A percentile compares a stretch with the other conserved stretches of the same genome.
Evolutionary conservation across 768 basidiomycete species (phyloP).

Genomic region (Lentinula sp.): DNA sequence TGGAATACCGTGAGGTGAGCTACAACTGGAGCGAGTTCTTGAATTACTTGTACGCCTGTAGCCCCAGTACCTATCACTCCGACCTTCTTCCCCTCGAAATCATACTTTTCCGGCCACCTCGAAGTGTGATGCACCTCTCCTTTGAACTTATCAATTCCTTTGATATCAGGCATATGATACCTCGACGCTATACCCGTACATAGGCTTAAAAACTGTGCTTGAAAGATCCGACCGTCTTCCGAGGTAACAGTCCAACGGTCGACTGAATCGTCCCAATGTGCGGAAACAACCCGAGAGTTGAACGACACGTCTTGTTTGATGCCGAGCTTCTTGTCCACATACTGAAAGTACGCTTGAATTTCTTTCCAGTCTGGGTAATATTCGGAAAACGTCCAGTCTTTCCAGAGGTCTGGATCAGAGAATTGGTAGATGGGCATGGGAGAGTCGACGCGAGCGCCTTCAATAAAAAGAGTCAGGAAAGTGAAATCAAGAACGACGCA

Average conservation of each 20-base stretch:
- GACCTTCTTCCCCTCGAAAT: conserved; percentile 4
- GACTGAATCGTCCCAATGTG: neutral
- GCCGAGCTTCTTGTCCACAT: conserved; percentile 2
- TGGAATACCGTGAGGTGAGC: conserved; percentile 12
- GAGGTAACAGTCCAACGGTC: conserved; percentile 1
- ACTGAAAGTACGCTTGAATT: neutral
- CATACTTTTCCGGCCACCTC: neutral
- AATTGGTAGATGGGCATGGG: conserved; percentile 5
- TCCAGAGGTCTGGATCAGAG: conserved; percentile 1
- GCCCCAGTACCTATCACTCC: conserved; percentile 7
- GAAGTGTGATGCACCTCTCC: conserved; percentile 2
- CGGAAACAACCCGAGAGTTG: conserved; percentile 1
- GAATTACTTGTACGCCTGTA: conserved; percentile 6
- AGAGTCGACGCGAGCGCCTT: conserved; percentile 2
- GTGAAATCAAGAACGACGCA: neutral
- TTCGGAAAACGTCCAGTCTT: neutral
- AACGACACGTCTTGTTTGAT: conserved; percentile 2
- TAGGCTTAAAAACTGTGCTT: neutral
- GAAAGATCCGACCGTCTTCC: neutral
- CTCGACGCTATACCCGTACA: conserved; percentile 5
- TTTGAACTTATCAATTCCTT: conserved; percentile 2
- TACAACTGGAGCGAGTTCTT: conserved; percentile 3
- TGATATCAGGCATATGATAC: neutral
- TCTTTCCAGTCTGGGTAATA: neutral
- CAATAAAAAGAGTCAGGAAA: neutral